Evolutionary conservation across 2,329 filamentous ascomycete species (phyloP).

Genomic region (Ophiostoma ips): DNA sequence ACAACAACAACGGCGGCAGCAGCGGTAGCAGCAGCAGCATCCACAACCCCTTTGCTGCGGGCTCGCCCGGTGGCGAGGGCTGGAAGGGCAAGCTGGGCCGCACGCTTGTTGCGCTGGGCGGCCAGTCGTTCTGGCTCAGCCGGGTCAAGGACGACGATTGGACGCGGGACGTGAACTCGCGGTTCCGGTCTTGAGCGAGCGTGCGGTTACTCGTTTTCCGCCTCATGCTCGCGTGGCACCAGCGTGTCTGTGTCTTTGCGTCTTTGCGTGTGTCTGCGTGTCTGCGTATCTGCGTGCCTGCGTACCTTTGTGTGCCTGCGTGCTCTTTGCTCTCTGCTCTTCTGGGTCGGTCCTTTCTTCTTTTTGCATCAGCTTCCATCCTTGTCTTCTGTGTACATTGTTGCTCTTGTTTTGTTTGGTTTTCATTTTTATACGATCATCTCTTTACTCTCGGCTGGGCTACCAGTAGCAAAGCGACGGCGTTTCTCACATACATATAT

Average conservation of each 20-base stretch:
- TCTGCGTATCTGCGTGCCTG: too few species aligned
- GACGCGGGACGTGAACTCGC: slow-evolving; percentile 43
- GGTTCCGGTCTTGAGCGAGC: slow-evolving; percentile 16
- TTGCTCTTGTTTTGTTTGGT: background rate
- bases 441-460: background rate
- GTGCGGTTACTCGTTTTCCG: background rate
- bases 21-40: slow-evolving; percentile 23
- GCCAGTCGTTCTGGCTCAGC: slow-evolving; percentile 70
- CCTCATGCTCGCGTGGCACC: background rate
- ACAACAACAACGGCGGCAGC: too few species aligned
- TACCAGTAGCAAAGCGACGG: slow-evolving; percentile 8
- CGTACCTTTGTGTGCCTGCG: too few species aligned
- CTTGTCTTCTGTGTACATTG: background rate
- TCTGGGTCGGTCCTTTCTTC: background rate
- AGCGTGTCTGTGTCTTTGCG: background rate
- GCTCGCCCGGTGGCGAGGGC: slow-evolving; percentile 61
- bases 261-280: too few species aligned
- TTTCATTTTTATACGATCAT: background rate
- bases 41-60: slow-evolving; percentile 47
- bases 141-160: slow-evolving; percentile 49
- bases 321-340: background rate
- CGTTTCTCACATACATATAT: slow-evolving; percentile 3
- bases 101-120: slow-evolving; percentile 59
- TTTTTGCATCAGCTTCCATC: background rate
- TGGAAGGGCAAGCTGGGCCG: slow-evolving; percentile 71